phyloP scores from a whole-genome alignment of 805 yeast species.

The Debaryomyces prosopidis region DNA sequence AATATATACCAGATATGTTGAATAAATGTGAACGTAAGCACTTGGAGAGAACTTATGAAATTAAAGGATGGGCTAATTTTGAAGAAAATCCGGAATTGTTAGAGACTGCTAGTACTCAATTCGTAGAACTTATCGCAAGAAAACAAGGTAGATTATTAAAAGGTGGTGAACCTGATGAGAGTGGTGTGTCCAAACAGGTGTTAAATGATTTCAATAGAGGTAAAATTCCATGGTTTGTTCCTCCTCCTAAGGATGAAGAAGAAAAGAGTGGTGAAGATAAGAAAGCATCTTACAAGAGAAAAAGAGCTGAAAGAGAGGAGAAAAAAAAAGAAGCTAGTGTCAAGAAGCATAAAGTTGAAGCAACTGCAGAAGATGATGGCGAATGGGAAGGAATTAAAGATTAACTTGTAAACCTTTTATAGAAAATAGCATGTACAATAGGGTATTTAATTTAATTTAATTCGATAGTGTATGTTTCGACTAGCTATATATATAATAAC shows the following conservation, averaged over 20 bases:
- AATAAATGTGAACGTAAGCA: conserved; percentile 85
- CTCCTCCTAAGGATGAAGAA: conserved; percentile 80
- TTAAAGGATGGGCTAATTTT: conserved; percentile 75
- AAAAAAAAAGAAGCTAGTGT: conserved; percentile 26
- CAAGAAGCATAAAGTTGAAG: conserved; percentile 23
- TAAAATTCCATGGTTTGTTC: conserved; percentile 95
- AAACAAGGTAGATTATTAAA: conserved; percentile 90
- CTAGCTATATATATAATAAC: not conserved
- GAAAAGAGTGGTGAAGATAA: conserved; percentile 58
- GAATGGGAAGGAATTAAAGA: conserved; percentile 31
- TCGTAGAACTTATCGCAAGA: conserved; percentile 86
- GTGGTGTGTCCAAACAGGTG: conserved; percentile 86
- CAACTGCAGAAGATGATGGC: conserved; percentile 16
- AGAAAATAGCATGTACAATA: not conserved
- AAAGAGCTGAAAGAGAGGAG: conserved; percentile 50
- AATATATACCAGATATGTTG: conserved; percentile 85
- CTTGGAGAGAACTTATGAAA: conserved; percentile 92
- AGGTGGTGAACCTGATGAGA: conserved; percentile 98
- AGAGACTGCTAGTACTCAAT: conserved; percentile 55
- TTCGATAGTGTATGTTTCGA: not conserved
- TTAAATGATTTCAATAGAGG: conserved; percentile 96
- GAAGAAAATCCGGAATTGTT: conserved; percentile 49
- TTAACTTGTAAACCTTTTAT: conserved; percentile 4
- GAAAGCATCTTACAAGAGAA: conserved; percentile 53
- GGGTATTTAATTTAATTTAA: conserved; percentile 1